Evolutionary conservation across 371 early-diverging fungal species (phyloP), one percentile per base, ranked within the genome.

Genomic region (Syncephalastrum contaminatum): DNA sequence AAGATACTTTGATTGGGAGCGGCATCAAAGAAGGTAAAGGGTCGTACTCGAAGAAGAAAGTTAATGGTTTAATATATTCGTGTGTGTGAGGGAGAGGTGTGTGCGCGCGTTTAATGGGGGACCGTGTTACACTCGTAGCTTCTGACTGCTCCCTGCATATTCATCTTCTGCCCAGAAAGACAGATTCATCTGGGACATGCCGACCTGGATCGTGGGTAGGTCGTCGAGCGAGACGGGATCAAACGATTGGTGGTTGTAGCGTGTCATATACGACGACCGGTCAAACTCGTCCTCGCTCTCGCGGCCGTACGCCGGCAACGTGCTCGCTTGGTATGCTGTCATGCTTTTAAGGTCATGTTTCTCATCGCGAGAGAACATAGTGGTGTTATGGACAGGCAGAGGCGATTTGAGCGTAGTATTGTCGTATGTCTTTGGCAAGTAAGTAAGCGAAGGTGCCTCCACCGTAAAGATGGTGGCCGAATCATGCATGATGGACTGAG

Each of bases 161-260:
- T 30, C 36, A 30, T 30, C 36, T 30, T 30, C 36, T 21, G 56
- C 20, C 8, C 18, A 25, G 51, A 62, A 62, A 16, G 58, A 45
- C 16, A 61, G 27, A 27, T 62, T 46, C 20, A 62, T 43, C 14
- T 30, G 48, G 21, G 66, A 61, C 49, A 61, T 59, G 30, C 66
- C 66, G 6, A 53, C 55, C 43, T 61, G 61, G 20, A 66, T 62
- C 20, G 42, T 51, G 20, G 66, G 62, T 13, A 66, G 42, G 42
- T 53, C 45, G 12, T 56, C 66, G 4, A 59, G 22, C 18, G 59
- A 16, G 13, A 63, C 36, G 18, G 51, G 53, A 20, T 52, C 59
- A 14, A 14, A 50, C 14, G 50, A 22, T 44, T 10, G 0, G n/a
- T 19, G 21, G 15, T 19, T 7, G 15, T 21, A 44, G 12, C 16